Evolutionary conservation across 2,329 filamentous ascomycete species (phyloP), one percentile per base, ranked within the genome.

Genomic region (Trichoderma sp.): DNA sequence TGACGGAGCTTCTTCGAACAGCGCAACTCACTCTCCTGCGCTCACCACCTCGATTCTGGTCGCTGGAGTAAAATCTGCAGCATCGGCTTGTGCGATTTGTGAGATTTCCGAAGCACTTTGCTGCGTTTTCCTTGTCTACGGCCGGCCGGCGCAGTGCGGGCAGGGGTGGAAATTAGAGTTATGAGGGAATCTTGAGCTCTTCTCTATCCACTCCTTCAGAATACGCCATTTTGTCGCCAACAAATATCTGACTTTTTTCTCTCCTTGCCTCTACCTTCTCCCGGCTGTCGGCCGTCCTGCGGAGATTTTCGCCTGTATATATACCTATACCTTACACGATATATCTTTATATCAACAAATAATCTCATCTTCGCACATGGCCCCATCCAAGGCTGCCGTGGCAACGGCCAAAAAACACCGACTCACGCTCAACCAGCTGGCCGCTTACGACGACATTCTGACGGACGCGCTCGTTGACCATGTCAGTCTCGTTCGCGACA

Each of bases 391-490:
- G 64, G 73, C 73, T 26, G 71, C 78, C 72, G 65, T 79, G 51
- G 74, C 79, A 21, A 58, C 52, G 39, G 64, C 64, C 14, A 87
- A 91, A 80, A 91, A 86, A 82, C 89, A 91, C 77, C 88, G 89
- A 71, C 85, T 99, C 75, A 97, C 94, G 8, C 85, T 98, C 74
- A 89, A 90, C 70, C 94, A 97, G 84, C 83, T 99, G 75, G 91
- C 94, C 37, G 91, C 91, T 60, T 98, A 98, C 83, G 96, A 99
- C 82, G 96, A 99, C 80, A 90, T 98, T 72, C 85, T 97, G 71
- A 99, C 96, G 8, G 96, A 99, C 86, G 92, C 93, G 73, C 89
- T 99, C 65, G 90, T 99, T 70, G 96, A 99, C 81, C 93, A 95
- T 82, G 95, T 97, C 86, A 81, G 91, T 86, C 39, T 43, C 59